These are phyloP conservation scores for Aspergillus heteromorphus DNA, from an alignment of 495 filamentous ascomycete species.

Conservation along the genomic window DNA sequence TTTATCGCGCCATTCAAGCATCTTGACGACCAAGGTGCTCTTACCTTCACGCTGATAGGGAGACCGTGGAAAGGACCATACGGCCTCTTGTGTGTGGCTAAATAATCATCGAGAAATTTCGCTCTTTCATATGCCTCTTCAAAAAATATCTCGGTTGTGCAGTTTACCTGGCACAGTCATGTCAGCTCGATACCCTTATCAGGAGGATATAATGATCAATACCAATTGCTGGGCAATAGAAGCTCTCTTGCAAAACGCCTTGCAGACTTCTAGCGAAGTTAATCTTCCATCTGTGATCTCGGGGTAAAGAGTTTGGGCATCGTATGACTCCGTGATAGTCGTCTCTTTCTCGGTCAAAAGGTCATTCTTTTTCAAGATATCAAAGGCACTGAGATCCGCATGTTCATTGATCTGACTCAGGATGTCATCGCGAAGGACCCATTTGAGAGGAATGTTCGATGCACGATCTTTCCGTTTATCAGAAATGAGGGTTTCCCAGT, in stretches of 20 bases:
- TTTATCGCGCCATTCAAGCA: neutral
- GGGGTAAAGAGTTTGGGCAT: slow-evolving; percentile 37
- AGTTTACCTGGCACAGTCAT: slow-evolving; percentile 32
- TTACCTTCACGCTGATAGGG: slow-evolving; percentile 50
- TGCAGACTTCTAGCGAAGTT: slow-evolving; percentile 45
- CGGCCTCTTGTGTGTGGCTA: slow-evolving; percentile 26
- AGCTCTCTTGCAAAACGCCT: slow-evolving; percentile 53
- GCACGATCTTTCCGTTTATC: neutral
- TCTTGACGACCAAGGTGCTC: neutral
- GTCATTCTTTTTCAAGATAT: slow-evolving; percentile 31
- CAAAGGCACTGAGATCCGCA: slow-evolving; percentile 23
- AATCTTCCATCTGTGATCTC: slow-evolving; percentile 28
- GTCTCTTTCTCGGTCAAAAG: slow-evolving; percentile 47
- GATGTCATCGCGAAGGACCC: neutral
- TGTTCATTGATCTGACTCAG: neutral
- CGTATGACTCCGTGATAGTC: slow-evolving; percentile 47
- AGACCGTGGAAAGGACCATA: slow-evolving; percentile 58
- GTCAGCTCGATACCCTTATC: neutral
- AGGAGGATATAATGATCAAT: neutral
- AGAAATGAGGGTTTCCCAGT: neutral
- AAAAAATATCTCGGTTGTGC: slow-evolving; percentile 56
- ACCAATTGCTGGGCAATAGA: slow-evolving; percentile 25
- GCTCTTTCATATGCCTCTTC: slow-evolving; percentile 29
- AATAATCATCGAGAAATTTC: slow-evolving; percentile 28
- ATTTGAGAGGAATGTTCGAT: neutral